phyloP scores from a whole-genome alignment of 495 filamentous ascomycete genomes.

The Penicillium herquei region DNA sequence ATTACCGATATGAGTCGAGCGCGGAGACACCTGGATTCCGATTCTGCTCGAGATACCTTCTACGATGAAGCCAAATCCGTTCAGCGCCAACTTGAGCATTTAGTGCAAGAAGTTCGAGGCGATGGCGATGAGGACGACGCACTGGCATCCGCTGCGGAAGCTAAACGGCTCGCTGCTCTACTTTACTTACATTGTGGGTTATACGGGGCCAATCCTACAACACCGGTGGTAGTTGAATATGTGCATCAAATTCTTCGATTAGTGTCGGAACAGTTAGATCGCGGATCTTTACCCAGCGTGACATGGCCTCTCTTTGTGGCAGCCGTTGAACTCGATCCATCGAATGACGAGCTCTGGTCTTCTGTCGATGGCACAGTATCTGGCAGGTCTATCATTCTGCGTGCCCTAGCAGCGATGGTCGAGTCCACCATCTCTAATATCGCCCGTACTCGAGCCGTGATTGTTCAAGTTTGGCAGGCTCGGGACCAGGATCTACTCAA shows the following conservation, averaged over 20 bases:
- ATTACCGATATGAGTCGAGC: slow-evolving; percentile 45
- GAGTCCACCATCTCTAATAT: slow-evolving; percentile 43
- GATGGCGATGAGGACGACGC: slow-evolving; percentile 28
- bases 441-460: slow-evolving; percentile 40
- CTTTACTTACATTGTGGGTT: slow-evolving; percentile 44
- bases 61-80: slow-evolving; percentile 31
- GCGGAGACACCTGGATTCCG: slow-evolving; percentile 26
- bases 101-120: slow-evolving; percentile 37
- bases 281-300: slow-evolving; percentile 29
- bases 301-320: slow-evolving; percentile 49
- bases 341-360: slow-evolving; percentile 36
- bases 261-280: slow-evolving; percentile 34
- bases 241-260: slow-evolving; percentile 35
- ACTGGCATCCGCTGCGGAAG: slow-evolving; percentile 36
- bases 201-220: slow-evolving; percentile 37
- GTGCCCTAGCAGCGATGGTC: slow-evolving; percentile 38
- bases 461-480: slow-evolving; percentile 44
- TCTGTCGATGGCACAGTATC: slow-evolving; percentile 21
- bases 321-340: slow-evolving; percentile 42
- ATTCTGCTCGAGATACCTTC: slow-evolving; percentile 24
- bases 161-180: slow-evolving; percentile 41
- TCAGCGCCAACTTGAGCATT: slow-evolving; percentile 26
- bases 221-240: slow-evolving; percentile 34
- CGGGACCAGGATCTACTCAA: slow-evolving; percentile 40
- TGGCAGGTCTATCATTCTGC: slow-evolving; percentile 40